Evolutionary conservation across 2,329 filamentous ascomycete species (phyloP), one percentile per base, ranked within the genome.

Genomic region (Aspergillus caelatus): DNA sequence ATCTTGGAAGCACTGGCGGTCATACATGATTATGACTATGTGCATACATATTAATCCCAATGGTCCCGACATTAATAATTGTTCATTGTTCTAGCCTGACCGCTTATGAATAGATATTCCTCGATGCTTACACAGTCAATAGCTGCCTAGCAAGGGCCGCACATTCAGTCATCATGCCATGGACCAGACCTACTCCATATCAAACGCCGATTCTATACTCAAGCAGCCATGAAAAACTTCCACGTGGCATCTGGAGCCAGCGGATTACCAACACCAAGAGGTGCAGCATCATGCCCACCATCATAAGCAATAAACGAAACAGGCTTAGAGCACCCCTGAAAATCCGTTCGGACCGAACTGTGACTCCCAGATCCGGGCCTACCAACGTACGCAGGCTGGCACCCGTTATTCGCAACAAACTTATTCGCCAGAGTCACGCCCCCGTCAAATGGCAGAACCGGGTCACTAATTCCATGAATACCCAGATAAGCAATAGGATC

Each of bases 401-500:
- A 81, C 7, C 75, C 74, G 61, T 81, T 81, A 66, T 77, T 74
- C 16, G 61, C 60, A 8, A 80, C 71, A 65, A 77, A 81, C 59
- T 71, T 73, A 66, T 81, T 78, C 12, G 78, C 76, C 50, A 81
- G 69, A 65, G 67, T 55, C n/a, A 74, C 66, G 54, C 79, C 79
- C 2, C 60, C 61, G 16, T 70, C 65, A 59, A 80, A 77, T 36
- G 70, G 65, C 19, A 81, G 71, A 23, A 80, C 77, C 26, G 68
- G 69, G 65, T 82, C 80, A 43, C 65, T 69, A 26, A 74, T 68
- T 36, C 80, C 80, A 62, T 81, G 80, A 64, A 79, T 77, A 32
- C 74, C 77, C 41, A 79, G 75, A 67, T 76, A 80, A 1, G 79
- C 75, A 41, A 81, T 73, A 0, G 80, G 78, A 14, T 74, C 71